Evolutionary conservation across 177 flowering plant species (phyloP).

Genomic region (Vitis hybrid): DNA sequence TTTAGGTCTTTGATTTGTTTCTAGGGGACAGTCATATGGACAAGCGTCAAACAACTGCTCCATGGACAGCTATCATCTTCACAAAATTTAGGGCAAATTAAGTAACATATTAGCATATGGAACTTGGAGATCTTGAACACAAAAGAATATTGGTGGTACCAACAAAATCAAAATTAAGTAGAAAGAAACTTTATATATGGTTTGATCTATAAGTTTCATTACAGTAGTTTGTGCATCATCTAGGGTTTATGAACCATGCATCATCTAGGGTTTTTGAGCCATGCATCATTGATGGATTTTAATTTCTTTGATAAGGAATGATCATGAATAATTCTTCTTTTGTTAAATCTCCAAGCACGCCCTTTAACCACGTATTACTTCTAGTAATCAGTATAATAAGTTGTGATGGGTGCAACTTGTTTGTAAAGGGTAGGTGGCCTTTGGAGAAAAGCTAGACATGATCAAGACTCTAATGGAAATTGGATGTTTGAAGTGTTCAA

Average conservation of each 20-base stretch:
- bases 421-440: background rate
- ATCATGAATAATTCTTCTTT: too few relatives aligned
- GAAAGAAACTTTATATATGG: too few relatives aligned
- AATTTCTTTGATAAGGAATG: too few relatives aligned
- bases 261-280: too few relatives aligned
- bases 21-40: background rate
- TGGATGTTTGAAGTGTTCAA: conserved; percentile 18
- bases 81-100: background rate
- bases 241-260: too few relatives aligned
- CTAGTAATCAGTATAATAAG: background rate
- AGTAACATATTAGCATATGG: background rate
- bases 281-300: too few relatives aligned
- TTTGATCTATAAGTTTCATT: too few relatives aligned
- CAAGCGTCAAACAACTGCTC: background rate
- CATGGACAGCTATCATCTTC: background rate
- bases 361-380: background rate
- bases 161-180: too few relatives aligned
- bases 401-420: background rate
- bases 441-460: conserved; percentile 1
- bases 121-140: background rate
- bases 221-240: too few relatives aligned
- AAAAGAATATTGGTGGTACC: background rate
- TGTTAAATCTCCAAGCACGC: background rate
- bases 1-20: background rate
- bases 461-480: conserved; percentile 1